These are phyloP conservation scores for Amoeboaphelidium occidentale DNA, from an alignment of 371 early-diverging fungal genomes.

Conservation along the genomic window DNA sequence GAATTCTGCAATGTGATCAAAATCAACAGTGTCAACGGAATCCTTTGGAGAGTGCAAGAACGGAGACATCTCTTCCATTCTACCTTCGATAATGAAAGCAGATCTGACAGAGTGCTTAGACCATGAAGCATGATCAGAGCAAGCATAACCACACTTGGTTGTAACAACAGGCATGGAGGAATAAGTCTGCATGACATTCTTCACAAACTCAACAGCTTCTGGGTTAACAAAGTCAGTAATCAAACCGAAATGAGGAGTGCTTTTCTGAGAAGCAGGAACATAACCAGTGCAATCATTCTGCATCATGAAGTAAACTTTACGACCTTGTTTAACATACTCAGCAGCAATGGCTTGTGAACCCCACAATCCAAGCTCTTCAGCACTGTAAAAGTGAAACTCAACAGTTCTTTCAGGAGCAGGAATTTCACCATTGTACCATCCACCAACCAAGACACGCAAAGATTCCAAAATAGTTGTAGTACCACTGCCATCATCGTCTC, in stretches of 20 bases:
- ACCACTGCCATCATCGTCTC: constrained; percentile 28
- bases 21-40: constrained; percentile 36
- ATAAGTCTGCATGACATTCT: constrained; percentile 1
- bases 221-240: constrained; percentile 55
- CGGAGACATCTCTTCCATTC: constrained; percentile 16
- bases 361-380: not conserved
- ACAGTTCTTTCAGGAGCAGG: not conserved
- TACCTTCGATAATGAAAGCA: not conserved
- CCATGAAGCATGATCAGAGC: not conserved
- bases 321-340: not conserved
- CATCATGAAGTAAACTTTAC: constrained; percentile 1
- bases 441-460: not conserved
- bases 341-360: not conserved
- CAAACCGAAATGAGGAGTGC: constrained; percentile 25
- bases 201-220: constrained; percentile 34
- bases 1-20: constrained; percentile 63
- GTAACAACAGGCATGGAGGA: not conserved
- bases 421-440: too few relatives aligned
- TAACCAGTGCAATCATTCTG: not conserved
- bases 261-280: not conserved
- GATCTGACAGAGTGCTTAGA: not conserved
- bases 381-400: not conserved
- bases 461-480: not conserved
- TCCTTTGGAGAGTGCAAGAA: constrained; percentile 51
- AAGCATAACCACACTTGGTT: not conserved